These are phyloP conservation scores for Sparassis latifolia DNA, from an alignment of 1,284 basidiomycete genomes.

Conservation along the genomic window DNA sequence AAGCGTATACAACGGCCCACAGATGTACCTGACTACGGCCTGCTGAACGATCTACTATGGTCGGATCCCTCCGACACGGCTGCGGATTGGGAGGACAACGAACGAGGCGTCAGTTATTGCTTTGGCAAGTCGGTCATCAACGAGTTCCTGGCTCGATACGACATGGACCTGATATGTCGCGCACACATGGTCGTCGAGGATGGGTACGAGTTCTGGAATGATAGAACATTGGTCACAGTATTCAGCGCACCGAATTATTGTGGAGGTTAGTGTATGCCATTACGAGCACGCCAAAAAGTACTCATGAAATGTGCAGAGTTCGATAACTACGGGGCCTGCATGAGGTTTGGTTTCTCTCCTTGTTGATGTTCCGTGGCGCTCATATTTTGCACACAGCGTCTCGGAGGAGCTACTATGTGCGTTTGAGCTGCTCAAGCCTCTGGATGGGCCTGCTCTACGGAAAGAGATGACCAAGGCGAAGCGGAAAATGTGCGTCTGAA, in stretches of 20 bases:
- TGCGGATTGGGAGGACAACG: conserved; percentile 99
- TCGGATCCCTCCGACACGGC: conserved; percentile 98
- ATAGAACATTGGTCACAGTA: conserved; percentile 95
- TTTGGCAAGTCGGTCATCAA: conserved; percentile 98
- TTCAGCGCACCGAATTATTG: conserved; percentile 98
- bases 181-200: conserved; percentile 99
- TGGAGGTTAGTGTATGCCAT: conserved; percentile 62
- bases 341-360: conserved; percentile 52
- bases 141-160: conserved; percentile 87
- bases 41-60: conserved; percentile 97
- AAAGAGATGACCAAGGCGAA: conserved; percentile 99
- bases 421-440: conserved; percentile 94
- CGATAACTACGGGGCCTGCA: conserved; percentile 96
- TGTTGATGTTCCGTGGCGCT: neutral
- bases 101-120: conserved; percentile 99
- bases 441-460: conserved; percentile 91
- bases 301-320: conserved; percentile 58
- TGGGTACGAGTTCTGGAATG: conserved; percentile 99
- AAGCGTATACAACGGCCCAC: conserved; percentile 96
- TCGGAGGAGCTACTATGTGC: conserved; percentile 97
- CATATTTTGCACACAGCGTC: conserved; percentile 50
- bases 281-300: neutral
- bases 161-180: conserved; percentile 99
- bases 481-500: conserved; percentile 76
- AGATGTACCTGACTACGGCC: conserved; percentile 98